Evolutionary conservation across 1,139 yeast species (phyloP), one percentile per base, ranked within the genome.

Genomic region (Geotrichum aggregatum): DNA sequence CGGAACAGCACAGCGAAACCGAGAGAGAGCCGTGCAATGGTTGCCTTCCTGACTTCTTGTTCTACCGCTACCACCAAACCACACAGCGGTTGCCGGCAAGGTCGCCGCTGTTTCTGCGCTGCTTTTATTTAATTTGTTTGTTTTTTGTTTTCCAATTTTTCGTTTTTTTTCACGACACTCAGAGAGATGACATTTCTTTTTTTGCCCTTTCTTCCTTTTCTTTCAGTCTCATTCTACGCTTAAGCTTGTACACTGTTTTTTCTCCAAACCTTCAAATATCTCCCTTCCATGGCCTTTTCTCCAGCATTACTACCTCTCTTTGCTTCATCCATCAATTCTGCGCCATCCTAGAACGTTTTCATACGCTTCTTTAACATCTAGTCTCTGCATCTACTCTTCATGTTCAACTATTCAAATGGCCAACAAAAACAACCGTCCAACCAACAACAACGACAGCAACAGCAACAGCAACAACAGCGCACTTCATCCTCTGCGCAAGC

Each of bases 351-450:
- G 38, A 43, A 18, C 28, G 28, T 24, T 24, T 24, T 24, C 39
- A 33, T 14, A 16, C 21, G 30, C 18, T 34, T 16, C 31, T 16
- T 8, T 24, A 24, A 24, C 28, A 24, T 24, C 28, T 24, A 24
- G 28, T 24, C 8, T 24, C 44, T 26, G 44, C 42, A 41, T n/a
- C 18, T 8, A n/a, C 28, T 13, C 35, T 28, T 14, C 33, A 44
- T 44, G 47, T 44, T 44, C 31, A 44, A 44, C 47, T 44, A 21
- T 34, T 33, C 47, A 21, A 44, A 44, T 44, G 47, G 40, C 40
- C 47, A 33, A 30, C 38, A 33, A 36, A 31, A 40, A 44, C 24
- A 16, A 14, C 24, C 47, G 24, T n/a, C 28, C 33, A 36, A 33
- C 26, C 46, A 43, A 16, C 39, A 24, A 6, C 19, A 41, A 6